phyloP scores from a whole-genome alignment of 768 basidiomycete genomes.

The Boletus rubroflammeus region DNA sequence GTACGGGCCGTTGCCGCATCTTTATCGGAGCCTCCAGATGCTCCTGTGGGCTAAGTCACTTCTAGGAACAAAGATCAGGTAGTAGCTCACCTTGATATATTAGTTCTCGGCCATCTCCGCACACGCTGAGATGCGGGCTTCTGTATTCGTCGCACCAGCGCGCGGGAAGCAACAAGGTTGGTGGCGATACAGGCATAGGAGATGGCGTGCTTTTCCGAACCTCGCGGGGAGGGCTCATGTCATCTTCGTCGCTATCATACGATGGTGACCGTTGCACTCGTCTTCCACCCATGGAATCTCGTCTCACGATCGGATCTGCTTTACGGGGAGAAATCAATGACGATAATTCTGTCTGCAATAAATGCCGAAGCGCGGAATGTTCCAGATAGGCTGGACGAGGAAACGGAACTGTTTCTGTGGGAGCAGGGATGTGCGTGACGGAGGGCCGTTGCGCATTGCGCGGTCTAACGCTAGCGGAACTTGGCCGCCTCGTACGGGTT shows the following conservation, averaged over 20 bases:
- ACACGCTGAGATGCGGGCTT: constrained; percentile 55
- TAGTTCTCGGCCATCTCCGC: constrained; percentile 69
- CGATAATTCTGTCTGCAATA: constrained; percentile 53
- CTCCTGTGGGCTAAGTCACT: constrained; percentile 35
- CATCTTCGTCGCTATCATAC: constrained; percentile 68
- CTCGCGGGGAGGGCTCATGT: constrained; percentile 48
- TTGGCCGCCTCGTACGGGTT: constrained; percentile 45
- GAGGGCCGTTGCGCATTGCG: constrained; percentile 24
- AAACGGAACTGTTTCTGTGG: constrained; percentile 41
- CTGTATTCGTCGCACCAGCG: constrained; percentile 76
- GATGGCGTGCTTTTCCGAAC: constrained; percentile 26
- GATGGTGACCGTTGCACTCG: constrained; percentile 37
- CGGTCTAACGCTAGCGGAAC: constrained; percentile 33
- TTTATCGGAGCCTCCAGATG: constrained; percentile 58
- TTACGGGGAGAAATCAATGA: constrained; percentile 39
- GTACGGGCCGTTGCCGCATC: constrained; percentile 86
- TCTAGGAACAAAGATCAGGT: neutral
- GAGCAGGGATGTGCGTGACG: constrained; percentile 29
- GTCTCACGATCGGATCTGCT: constrained; percentile 28
- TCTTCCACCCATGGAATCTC: constrained; percentile 19
- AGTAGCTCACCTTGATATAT: constrained; percentile 56
- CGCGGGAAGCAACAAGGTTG: constrained; percentile 61
- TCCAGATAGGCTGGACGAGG: constrained; percentile 73
- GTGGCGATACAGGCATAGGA: constrained; percentile 26
- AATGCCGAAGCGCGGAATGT: constrained; percentile 67